Evolutionary conservation across 2,329 filamentous ascomycete species (phyloP).

Genomic region (Aspergillus texensis): DNA sequence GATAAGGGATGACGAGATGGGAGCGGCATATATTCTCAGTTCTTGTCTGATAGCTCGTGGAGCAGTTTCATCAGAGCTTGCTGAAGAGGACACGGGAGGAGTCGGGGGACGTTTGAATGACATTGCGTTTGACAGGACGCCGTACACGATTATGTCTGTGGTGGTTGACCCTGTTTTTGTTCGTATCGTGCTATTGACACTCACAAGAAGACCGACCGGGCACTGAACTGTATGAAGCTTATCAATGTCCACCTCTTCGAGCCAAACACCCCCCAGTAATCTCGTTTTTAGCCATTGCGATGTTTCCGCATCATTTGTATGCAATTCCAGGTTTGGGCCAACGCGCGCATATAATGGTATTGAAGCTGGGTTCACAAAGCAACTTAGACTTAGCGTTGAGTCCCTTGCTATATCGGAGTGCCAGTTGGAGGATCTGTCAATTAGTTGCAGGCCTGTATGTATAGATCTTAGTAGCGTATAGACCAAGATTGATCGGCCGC

Average conservation of each 20-base stretch:
- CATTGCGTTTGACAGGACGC: slow-evolving; percentile 35
- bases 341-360: slow-evolving; percentile 45
- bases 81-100: slow-evolving; percentile 38
- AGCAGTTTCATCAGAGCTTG: slow-evolving; percentile 21
- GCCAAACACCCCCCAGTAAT: slow-evolving; percentile 38
- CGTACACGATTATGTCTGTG: slow-evolving; percentile 44
- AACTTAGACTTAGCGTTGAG: slow-evolving; percentile 34
- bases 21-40: slow-evolving; percentile 41
- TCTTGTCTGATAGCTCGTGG: slow-evolving; percentile 26
- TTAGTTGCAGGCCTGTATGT: slow-evolving; percentile 38
- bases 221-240: slow-evolving; percentile 37
- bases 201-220: slow-evolving; percentile 42
- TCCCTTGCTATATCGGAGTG: slow-evolving; percentile 39
- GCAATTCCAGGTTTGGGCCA: slow-evolving; percentile 44
- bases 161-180: slow-evolving; percentile 24
- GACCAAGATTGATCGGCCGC: not conserved
- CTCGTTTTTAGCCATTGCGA: slow-evolving; percentile 44
- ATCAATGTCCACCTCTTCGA: slow-evolving; percentile 36
- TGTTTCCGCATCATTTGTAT: slow-evolving; percentile 34
- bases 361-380: slow-evolving; percentile 44
- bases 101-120: slow-evolving; percentile 36
- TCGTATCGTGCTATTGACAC: slow-evolving; percentile 26
- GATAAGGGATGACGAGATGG: slow-evolving; percentile 38
- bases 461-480: not conserved
- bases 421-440: slow-evolving; percentile 36